phyloP scores from a whole-genome alignment of 106 monocot genomes.

The Hemerocallis citrina region DNA sequence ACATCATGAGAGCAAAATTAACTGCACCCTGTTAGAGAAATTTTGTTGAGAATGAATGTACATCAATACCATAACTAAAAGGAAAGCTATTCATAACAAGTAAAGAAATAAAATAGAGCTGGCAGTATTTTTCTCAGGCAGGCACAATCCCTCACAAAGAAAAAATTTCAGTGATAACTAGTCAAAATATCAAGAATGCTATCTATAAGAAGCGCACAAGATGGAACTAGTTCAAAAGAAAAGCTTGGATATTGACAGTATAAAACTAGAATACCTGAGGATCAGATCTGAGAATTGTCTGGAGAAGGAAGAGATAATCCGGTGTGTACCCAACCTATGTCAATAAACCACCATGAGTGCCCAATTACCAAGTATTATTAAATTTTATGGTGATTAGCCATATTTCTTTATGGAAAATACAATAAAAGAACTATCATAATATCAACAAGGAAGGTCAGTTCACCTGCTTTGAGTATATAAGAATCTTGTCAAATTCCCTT shows the following conservation, averaged over 20 bases:
- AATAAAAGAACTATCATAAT: background rate
- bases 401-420: background rate
- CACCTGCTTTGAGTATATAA: constrained; percentile 99
- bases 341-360: background rate
- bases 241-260: background rate
- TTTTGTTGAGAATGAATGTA: background rate
- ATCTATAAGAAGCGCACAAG: background rate
- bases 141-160: background rate
- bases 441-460: background rate
- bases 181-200: background rate
- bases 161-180: too few species aligned
- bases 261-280: constrained; percentile 55
- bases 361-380: background rate
- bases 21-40: constrained; percentile 43
- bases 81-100: background rate
- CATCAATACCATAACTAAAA: background rate
- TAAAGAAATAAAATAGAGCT: background rate
- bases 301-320: constrained; percentile 89
- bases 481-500: constrained; percentile 98
- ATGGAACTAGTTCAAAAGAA: background rate
- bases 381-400: too few species aligned
- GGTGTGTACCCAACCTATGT: constrained; percentile 90
- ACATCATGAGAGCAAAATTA: constrained; percentile 79
- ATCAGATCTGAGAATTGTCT: constrained; percentile 86
- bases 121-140: background rate